Evolutionary conservation across 257 asterid genomes (phyloP).

Genomic region (Penstemon davidsonii): DNA sequence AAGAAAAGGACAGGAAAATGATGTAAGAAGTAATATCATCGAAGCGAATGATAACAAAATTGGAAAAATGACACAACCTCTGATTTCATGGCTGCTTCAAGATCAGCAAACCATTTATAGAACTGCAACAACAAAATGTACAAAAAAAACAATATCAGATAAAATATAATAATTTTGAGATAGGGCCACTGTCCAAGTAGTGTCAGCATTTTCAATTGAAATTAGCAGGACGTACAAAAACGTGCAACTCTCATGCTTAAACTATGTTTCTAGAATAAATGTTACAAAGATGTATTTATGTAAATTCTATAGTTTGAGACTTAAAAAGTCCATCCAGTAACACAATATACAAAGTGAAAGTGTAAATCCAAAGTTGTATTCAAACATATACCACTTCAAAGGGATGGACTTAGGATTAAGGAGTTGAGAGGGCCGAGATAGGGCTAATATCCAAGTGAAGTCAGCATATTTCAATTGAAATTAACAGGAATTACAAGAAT

Average conservation of each 20-base stretch:
- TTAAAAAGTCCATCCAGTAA: slow-evolving; percentile 5
- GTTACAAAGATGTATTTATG: background rate
- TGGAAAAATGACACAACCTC: slow-evolving; percentile 61
- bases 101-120: slow-evolving; percentile 92
- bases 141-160: slow-evolving; percentile 6
- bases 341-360: background rate
- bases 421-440: no score
- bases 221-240: background rate
- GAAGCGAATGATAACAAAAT: slow-evolving; percentile 14
- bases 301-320: background rate
- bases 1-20: slow-evolving; percentile 17
- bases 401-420: no score
- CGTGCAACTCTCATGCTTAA: slow-evolving; percentile 12
- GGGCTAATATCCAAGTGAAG: no score
- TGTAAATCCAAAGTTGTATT: slow-evolving; percentile 14
- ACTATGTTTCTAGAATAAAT: slow-evolving; percentile 9
- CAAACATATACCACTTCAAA: background rate
- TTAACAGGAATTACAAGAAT: no score
- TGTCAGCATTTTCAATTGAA: slow-evolving; percentile 11
- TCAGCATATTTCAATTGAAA: no score
- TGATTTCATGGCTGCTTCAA: slow-evolving; percentile 99
- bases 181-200: background rate
- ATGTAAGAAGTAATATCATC: slow-evolving; percentile 14
- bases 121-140: slow-evolving; percentile 57
- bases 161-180: background rate